phyloP scores from a whole-genome alignment of 208 protist genomes.

The Naegleria fowleri region DNA sequence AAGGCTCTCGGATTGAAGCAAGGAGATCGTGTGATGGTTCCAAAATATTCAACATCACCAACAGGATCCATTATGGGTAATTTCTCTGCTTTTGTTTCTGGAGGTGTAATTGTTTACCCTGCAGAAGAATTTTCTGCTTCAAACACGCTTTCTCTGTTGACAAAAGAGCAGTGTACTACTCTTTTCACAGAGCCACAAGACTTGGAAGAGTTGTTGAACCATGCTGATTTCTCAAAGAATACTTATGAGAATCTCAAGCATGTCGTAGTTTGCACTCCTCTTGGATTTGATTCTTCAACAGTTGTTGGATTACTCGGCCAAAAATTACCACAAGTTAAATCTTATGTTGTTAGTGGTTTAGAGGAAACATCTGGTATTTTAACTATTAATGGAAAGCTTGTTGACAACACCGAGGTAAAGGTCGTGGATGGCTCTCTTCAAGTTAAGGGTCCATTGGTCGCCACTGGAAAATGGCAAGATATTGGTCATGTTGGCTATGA shows the following conservation, averaged over 20 bases:
- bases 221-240: background rate
- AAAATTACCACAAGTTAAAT: background rate
- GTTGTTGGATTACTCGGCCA: background rate
- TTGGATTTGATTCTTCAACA: background rate
- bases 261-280: background rate
- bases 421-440: background rate
- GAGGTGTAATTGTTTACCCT: background rate
- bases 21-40: conserved; percentile 3
- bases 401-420: conserved; percentile 3
- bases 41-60: background rate
- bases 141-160: background rate
- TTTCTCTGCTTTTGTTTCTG: background rate
- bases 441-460: background rate
- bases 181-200: conserved; percentile 8
- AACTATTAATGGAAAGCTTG: background rate
- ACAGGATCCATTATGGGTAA: background rate
- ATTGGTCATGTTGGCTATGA: background rate
- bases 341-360: background rate
- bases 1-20: background rate
- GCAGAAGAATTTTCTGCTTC: conserved; percentile 2
- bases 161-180: background rate
- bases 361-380: background rate
- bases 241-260: background rate
- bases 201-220: background rate
- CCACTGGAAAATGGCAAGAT: background rate